Evolutionary conservation across 371 early-diverging fungal species (phyloP).

Genomic region (Mortierella sp.): DNA sequence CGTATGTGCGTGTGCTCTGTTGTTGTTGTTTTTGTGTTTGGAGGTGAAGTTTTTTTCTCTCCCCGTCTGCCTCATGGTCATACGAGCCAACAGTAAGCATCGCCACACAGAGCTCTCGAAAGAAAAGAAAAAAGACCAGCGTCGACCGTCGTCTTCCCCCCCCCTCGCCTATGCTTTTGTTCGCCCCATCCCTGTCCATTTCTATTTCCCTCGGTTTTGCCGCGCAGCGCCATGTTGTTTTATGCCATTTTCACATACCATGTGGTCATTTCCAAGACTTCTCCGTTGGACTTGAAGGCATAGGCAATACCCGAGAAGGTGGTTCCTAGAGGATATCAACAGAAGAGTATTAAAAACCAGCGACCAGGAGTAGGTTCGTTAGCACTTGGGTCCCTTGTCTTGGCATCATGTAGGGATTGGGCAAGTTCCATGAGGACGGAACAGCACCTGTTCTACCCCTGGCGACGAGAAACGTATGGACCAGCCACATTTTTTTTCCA

Average conservation of each 20-base stretch:
- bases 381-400: neutral
- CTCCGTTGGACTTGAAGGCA: conserved; percentile 63
- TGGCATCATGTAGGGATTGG: neutral
- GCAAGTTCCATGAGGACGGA: neutral
- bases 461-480: neutral
- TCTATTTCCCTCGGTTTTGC: neutral
- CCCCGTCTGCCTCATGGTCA: neutral
- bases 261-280: conserved; percentile 70
- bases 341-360: neutral
- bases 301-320: conserved; percentile 55
- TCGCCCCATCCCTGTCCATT: neutral
- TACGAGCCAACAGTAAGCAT: neutral
- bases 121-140: neutral
- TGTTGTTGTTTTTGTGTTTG: neutral
- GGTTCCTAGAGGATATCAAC: conserved; percentile 21
- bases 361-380: neutral
- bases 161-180: neutral
- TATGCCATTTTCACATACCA: conserved; percentile 55
- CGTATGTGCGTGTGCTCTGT: neutral
- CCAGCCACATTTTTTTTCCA: neutral
- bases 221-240: neutral
- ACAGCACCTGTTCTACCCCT: neutral
- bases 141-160: neutral
- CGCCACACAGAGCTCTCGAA: conserved; percentile 3
- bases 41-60: neutral